Base-by-base conservation (phyloP, 2,329 filamentous ascomycete genomes). In the Colletotrichum higginsianum region DNA sequence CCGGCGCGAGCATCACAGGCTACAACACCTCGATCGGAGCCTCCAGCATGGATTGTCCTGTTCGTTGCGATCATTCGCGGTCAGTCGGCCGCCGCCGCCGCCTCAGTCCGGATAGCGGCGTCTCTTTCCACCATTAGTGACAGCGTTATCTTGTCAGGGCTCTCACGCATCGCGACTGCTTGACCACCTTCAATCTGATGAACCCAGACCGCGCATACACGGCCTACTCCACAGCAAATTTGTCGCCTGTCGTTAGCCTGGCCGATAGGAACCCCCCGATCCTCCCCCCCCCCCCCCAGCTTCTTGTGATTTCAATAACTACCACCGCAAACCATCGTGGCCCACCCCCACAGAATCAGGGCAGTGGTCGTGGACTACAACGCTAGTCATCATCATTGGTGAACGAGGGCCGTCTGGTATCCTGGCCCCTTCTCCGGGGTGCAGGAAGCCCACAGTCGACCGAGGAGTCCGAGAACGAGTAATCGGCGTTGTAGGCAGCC, bases 201-300 rank as follows among this genome's bases (percentile, higher is more conserved):
- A 47, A 4, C 23, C 55, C 11, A 11, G n/a, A 18, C 38, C 55
- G 44, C 38, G 55, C 15, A 23, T 15, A 9, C 23, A 15, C 23
- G 57, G 57, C 35, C 57, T 47, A 30, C 57, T 61, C 57, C 57
- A 49, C 44, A 16, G 21, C 18, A 23, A 53, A 44, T 38, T 7
- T 44, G 38, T 18, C 16, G n/a, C 7, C 23, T 55, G 21, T 26
- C 23, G 30, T 35, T 23, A 26, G 16, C 55, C 23, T 55, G 21
- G 61, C 49, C 38, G 61, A 63, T 55, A 63, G 49, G 38, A 16
- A 44, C 21, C 13, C 38, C 38, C 49, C 61, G 47, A 44, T 38
- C 21, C n/a, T 38, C 26, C n/a, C 3, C 15, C 13, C 13, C 55
- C 13, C 11, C 15, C 13, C 18, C 38, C 18, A 30, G 44, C 26